These are phyloP conservation scores for Prunus davidiana DNA, from an alignment of 306 rosid genomes.

Conservation along the genomic window DNA sequence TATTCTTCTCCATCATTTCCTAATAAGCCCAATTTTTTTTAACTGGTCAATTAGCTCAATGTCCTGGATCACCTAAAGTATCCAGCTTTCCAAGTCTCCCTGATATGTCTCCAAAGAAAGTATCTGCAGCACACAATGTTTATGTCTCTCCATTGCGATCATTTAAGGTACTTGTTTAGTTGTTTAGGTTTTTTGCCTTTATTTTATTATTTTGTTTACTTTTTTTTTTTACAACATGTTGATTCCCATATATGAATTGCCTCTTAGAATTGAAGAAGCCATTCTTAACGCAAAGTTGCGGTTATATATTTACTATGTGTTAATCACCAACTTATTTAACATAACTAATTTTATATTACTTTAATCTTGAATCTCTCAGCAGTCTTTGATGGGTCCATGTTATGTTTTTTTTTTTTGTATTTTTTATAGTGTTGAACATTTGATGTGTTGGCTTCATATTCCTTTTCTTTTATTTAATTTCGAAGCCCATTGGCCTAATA, in stretches of 20 bases:
- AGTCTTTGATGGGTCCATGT: not conserved
- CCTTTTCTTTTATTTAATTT: not conserved
- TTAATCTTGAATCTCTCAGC: not conserved
- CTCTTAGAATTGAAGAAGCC: not conserved
- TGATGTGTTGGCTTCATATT: not conserved
- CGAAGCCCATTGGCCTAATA: not conserved
- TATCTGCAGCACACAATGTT: constrained; percentile 88
- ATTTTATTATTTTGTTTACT: constrained; percentile 2
- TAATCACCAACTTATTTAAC: not conserved
- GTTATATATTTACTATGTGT: not conserved
- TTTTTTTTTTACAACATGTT: not conserved
- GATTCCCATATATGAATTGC: not conserved
- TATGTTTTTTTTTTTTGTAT: no score
- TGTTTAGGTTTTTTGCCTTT: not conserved
- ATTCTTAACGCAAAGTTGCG: not conserved
- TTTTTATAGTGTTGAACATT: not conserved
- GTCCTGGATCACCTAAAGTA: no score
- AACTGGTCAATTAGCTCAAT: constrained; percentile 49
- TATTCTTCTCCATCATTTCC: constrained; percentile 21
- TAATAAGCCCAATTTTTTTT: constrained; percentile 15
- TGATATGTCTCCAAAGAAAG: constrained; percentile 99
- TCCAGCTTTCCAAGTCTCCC: no score
- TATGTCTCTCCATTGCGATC: constrained; percentile 95
- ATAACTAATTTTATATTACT: not conserved
- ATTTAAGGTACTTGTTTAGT: constrained; percentile 68